Base-by-base conservation (phyloP, 108 stramenopile genomes). In the Pseudonitzschia delicatissima region DNA sequence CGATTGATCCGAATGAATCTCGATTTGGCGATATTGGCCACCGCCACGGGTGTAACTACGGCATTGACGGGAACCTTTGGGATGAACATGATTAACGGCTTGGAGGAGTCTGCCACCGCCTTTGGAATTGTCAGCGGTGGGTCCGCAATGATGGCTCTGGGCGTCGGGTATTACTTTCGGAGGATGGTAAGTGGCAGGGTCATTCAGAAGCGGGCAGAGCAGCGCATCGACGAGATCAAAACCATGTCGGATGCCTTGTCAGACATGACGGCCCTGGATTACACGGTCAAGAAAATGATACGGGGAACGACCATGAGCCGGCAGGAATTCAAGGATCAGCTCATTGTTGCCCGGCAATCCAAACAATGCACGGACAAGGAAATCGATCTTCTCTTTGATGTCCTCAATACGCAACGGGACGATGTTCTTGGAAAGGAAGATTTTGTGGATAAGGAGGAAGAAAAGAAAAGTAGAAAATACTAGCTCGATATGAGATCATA, bases 1-100 rank as follows among this genome's bases (percentile, higher is more conserved):
- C 78, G 91, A 48, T 77, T 95, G 76, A 81, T 95, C 8, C 64
- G 87, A 40, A 91, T 93, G 84, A 95, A 95, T 77, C 74, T 92
- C 12, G 80, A 89, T 67, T 47, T 95, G 9, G 79, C 74, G n/a
- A 79, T 93, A 25, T 76, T 74, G 8, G 87, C 79, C 5, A 42
- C 36, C 21, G 74, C 77, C 4, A 52, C 87, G 2, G 88, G 75
- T 13, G 77, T 83, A 17, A 77, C 77, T 39, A 95, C 91, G 8
- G 79, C 87, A 4, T 74, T 83, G 5, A 86, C 94, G n/a, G 94
- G 91, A 1, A 86, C 87, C 59, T 95, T 87, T 73, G 94, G 94
- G 11, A 95, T 95, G 94, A 95, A 95, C 63, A 58, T 95, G n/a
- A 64, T 88, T 6, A 78, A 77, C 62, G 94, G 94, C 1, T 64